Evolutionary conservation across 768 basidiomycete genomes (phyloP), one percentile per base, ranked within the genome.

Genomic region (Macrolepiota dolichaula): DNA sequence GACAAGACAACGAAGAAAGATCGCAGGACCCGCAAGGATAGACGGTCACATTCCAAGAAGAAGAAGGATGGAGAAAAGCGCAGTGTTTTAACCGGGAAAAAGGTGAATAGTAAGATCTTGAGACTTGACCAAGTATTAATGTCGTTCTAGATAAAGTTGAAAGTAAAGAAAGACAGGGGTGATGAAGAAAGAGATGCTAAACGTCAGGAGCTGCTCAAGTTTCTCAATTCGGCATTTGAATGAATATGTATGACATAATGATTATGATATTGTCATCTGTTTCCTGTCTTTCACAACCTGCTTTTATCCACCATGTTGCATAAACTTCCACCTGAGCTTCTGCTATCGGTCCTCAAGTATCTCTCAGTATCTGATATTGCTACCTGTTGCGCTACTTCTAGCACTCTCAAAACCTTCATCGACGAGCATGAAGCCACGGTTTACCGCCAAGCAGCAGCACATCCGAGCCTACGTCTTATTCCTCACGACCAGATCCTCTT

Each of bases 71-170:
- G 62, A 52, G 65, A 70, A 40, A 74, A 72, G 79, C 81, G 84
- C 22, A 87, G 85, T 64, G 73, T 84, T 29, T 64, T 87, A 62
- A 87, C 85, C 2, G 85, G 85, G 0, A 86, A 86, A 67, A 86
- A 85, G 82, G 85, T 82, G 2, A 44, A 60, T 32, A 3, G 0
- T 7, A 37, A 17, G 22, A 32, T 17, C 24, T 17, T 15, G 38
- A 10, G 24, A 24, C 25, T 49, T 12, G 10, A 3, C 11, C 25
- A 5, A 35, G 17, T 40, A 25, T 17, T 53, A 37, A 64, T 40
- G 47, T 50, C 15, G 25, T 32, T 19, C 7, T 60, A 86, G 85
- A 86, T 86, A 51, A 86, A 86, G 68, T 69, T 86, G 44, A 86
- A 85, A 69, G 81, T 87, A 12, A 83, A 82, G 74, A 85, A 83